Evolutionary conservation across 192 early-diverging fungal species (phyloP), one percentile per base, ranked within the genome.

Genomic region (Kickxella alabastrina): DNA sequence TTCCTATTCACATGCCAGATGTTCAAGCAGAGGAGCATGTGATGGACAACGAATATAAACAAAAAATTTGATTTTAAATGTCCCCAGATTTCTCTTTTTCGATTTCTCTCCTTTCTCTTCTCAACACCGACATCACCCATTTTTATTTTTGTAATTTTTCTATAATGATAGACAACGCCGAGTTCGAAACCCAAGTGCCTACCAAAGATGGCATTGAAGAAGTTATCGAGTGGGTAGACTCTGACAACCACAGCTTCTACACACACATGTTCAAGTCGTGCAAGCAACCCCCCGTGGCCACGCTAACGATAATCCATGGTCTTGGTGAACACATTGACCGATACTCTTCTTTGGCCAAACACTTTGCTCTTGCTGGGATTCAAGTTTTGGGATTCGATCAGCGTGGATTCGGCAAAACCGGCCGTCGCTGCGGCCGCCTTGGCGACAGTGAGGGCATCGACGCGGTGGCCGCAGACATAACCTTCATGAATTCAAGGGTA

Each of bases 311-410:
- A 26, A 62, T 83, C 43, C 84, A 86, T 53, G 84, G 84, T 0
- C 59, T 84, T 35, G 80, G 84, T 47, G 84, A 86, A 53, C 82
- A 84, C 54, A 61, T 78, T 45, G 54, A 72, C 49, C 76, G 84
- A 10, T 86, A 86, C 65, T 68, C 65, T 7, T 57, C 66, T 22
- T 38, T 83, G 44, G 79, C 70, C 17, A 48, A 61, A 29, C 31
- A 44, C 4, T 77, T 83, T 59, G 78, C 79, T 7, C 64, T 31
- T 2, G 35, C 41, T 1, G 84, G 84, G 5, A 82, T 86, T 59
- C 42, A 77, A 8, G 66, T 67, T 22, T 47, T 70, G 15, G 68
- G 66, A 9, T 79, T 84, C 23, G 84, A 84, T 66, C 81, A 85
- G 63, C 77, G 80, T 32, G 83, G 83, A 5, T 82, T 79, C 48